Base-by-base conservation (phyloP, 345 rosid species). In the Zanthoxylum bungeanum region DNA sequence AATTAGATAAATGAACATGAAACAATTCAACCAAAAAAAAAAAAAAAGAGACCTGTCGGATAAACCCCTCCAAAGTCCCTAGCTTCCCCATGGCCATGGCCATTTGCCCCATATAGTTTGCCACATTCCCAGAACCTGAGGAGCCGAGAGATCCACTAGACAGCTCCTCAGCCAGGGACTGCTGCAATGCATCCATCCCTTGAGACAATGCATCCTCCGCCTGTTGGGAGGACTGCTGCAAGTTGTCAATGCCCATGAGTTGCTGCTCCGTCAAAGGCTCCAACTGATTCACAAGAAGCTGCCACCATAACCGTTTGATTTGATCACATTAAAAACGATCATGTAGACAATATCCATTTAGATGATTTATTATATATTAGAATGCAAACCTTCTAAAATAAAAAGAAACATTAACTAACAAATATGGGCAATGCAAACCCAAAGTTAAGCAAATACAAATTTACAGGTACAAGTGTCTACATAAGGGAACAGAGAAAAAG, bases 61-160 rank as follows among this genome's bases (percentile, higher is more conserved):
- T 92, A 69, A 96, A 93, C 14, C 99, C 97, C 73, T 96, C 98
- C 0, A 96, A 96, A 12, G 96, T 96, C n/a, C 97, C 98, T 44
- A 96, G 84, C 82, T 93, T 93, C 63, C 99, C 99, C 99, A 96
- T 96, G 49, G 98, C 99, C 99, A 96, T 96, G 44, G 99, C 99
- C 98, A 96, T 96, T 77, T 96, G 98, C 73, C 99, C 99, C 98
- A 93, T 93, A 80, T 96, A 96, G 77, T 86, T 93, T 27, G 98
- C 97, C 28, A 93, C 96, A 49, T 93, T 89, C 60, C 93, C 91
- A 42, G 97, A 77, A 60, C 98, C 92, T 0, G 98, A 85, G 24
- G 91, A 83, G 58, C 97, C 98, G 21, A 88, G 92, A 46, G 96
- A 78, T 63, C 98, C 99, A 14, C 86, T 93, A 11, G 92, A 93